Conservation (phyloP, 352 stramenopile genomes). For the Phytophthora kernoviae region DNA sequence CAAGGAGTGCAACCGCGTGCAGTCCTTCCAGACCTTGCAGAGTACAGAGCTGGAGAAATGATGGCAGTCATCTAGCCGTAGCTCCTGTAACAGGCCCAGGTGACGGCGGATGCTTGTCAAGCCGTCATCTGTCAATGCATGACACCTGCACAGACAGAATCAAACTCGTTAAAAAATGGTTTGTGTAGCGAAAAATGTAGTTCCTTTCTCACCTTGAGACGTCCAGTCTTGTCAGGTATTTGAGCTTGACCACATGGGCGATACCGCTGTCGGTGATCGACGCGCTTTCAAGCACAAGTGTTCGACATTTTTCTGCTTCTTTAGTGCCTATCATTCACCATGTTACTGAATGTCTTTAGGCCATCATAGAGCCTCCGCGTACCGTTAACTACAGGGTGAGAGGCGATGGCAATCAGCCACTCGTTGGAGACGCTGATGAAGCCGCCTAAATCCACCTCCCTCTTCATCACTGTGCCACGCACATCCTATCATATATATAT, state of each 20-base stretch:
- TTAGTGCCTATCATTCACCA: neutral
- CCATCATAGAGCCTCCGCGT: neutral
- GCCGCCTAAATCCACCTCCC: constrained; percentile 32
- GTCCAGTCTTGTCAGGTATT: constrained; percentile 32
- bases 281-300: constrained; percentile 33
- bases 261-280: constrained; percentile 35
- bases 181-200: neutral
- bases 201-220: constrained; percentile 31
- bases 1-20: constrained; percentile 51
- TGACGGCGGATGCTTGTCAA: constrained; percentile 49
- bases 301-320: constrained; percentile 9
- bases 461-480: constrained; percentile 23
- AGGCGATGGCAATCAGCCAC: constrained; percentile 35
- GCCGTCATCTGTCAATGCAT: constrained; percentile 57
- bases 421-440: constrained; percentile 34
- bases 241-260: constrained; percentile 27
- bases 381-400: constrained; percentile 16
- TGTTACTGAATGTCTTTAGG: neutral
- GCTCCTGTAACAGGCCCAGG: constrained; percentile 47
- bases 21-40: constrained; percentile 62
- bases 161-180: neutral
- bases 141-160: constrained; percentile 32
- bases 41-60: constrained; percentile 61
- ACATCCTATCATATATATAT: constrained; percentile 28
- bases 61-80: constrained; percentile 64